Conservation (phyloP, 2,329 filamentous ascomycete species). For the Talaromyces sp. region DNA sequence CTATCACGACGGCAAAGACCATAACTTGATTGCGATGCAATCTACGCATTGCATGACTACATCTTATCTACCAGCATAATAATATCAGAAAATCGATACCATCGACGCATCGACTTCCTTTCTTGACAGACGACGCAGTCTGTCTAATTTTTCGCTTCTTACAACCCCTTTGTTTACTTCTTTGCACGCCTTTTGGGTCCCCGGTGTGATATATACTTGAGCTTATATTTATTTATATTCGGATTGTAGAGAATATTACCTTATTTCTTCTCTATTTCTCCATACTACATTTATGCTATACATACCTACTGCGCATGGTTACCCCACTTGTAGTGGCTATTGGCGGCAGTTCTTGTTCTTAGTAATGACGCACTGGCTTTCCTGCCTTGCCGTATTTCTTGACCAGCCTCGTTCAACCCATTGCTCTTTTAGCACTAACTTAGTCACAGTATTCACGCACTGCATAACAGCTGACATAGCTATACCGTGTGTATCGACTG, state of each 20-base stretch:
- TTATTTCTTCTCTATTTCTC: background rate
- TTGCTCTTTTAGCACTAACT: background rate
- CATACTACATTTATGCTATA: no score
- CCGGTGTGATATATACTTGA: background rate
- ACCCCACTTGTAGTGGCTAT: background rate
- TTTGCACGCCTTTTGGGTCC: background rate
- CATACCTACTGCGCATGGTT: background rate
- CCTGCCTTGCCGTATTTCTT: slow-evolving; percentile 9
- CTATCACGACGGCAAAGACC: slow-evolving; percentile 4
- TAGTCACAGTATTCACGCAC: background rate
- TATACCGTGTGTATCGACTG: no score
- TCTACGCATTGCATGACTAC: slow-evolving; percentile 3
- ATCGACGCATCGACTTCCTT: background rate
- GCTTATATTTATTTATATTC: background rate
- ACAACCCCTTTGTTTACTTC: background rate
- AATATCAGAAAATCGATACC: slow-evolving; percentile 7
- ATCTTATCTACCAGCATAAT: slow-evolving; percentile 4
- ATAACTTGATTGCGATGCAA: background rate
- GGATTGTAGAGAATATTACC: background rate
- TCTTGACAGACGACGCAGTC: background rate
- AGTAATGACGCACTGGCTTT: slow-evolving; percentile 9
- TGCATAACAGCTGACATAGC: background rate
- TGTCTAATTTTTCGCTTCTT: background rate
- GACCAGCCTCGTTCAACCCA: background rate
- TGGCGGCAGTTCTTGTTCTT: background rate